phyloP scores from a whole-genome alignment of 2,329 filamentous ascomycete species.

The Rasamsonia emersonii region DNA sequence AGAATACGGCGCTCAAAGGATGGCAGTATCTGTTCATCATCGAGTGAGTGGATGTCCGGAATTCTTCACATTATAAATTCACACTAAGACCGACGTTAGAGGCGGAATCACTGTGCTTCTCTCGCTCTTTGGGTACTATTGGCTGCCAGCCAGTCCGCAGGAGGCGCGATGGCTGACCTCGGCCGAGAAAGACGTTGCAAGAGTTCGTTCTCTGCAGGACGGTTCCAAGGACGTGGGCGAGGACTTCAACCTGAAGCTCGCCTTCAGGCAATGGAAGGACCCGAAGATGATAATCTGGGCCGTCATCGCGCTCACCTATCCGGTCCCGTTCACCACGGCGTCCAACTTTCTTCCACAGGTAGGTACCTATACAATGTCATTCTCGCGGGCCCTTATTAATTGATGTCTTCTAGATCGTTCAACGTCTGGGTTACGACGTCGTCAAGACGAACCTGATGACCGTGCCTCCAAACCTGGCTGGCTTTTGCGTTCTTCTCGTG shows the following conservation, averaged over 20 bases:
- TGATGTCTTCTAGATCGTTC: constrained; percentile 27
- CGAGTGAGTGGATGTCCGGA: constrained; percentile 8
- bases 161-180: constrained; percentile 32
- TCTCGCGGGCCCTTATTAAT: neutral
- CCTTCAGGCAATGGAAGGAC: constrained; percentile 36
- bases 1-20: constrained; percentile 4
- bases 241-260: constrained; percentile 32
- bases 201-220: constrained; percentile 38
- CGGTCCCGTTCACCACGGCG: constrained; percentile 38
- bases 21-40: constrained; percentile 6
- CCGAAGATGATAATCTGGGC: constrained; percentile 39
- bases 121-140: constrained; percentile 22
- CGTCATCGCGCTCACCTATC: constrained; percentile 41
- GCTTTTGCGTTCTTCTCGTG: constrained; percentile 37
- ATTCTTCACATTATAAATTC: neutral
- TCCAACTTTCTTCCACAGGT: constrained; percentile 42
- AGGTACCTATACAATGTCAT: neutral
- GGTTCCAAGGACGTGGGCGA: constrained; percentile 31
- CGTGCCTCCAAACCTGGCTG: constrained; percentile 41
- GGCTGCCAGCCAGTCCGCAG: constrained; percentile 24
- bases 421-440: constrained; percentile 35
- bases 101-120: constrained; percentile 4
- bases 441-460: constrained; percentile 43
- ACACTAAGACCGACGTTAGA: constrained; percentile 4
- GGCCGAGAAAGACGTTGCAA: constrained; percentile 31